Percentiles rank a stretch among this genome's conserved stretches.
Conservation (phyloP, 83 land plant genomes). For the Diphasiastrum complanatum region DNA sequence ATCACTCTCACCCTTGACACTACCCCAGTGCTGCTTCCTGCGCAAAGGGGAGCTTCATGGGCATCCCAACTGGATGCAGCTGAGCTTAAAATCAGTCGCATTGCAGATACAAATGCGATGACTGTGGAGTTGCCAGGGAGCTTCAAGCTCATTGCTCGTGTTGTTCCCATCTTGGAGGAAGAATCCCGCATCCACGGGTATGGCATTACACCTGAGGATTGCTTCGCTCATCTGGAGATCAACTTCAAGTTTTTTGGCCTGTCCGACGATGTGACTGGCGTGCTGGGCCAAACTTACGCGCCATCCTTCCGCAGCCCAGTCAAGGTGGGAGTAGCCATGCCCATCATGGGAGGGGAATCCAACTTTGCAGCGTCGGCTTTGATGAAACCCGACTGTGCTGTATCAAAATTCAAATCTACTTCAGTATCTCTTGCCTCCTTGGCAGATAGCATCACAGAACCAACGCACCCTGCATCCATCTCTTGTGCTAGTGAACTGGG, state of each 20-base stretch:
- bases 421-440: too few species aligned
- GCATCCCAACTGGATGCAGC: not conserved
- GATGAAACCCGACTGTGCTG: too few species aligned
- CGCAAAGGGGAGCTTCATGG: not conserved
- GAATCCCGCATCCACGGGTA: constrained; percentile 1
- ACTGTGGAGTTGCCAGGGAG: not conserved
- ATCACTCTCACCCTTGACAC: not conserved
- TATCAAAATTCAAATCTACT: too few species aligned
- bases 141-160: not conserved
- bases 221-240: constrained; percentile 16
- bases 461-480: too few species aligned
- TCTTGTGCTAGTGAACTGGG: too few species aligned
- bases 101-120: not conserved
- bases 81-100: not conserved
- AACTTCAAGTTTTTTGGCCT: constrained; percentile 14
- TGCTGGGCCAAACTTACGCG: constrained; percentile 21
- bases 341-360: too few species aligned
- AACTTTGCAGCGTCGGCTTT: too few species aligned
- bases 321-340: too few species aligned
- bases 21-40: not conserved
- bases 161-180: constrained; percentile 6
- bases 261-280: constrained; percentile 5
- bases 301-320: too few species aligned
- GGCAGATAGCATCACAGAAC: too few species aligned
- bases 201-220: constrained; percentile 4